Evolutionary conservation across 192 early-diverging fungal species (phyloP).

Genomic region (Spizellomyces punctatus): DNA sequence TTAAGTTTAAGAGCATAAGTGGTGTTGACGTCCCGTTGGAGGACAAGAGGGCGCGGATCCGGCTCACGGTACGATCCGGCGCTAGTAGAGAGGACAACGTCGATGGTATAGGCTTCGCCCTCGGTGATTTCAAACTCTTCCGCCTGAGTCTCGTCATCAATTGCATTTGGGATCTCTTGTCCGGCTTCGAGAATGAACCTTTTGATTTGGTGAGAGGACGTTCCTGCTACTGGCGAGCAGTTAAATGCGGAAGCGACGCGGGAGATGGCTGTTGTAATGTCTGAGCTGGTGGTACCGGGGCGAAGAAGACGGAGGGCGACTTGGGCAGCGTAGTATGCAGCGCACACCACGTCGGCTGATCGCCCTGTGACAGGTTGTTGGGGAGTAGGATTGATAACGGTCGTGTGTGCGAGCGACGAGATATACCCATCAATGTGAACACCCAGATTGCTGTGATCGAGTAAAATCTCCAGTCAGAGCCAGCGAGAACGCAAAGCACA

Average conservation of each 20-base stretch:
- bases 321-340: slow-evolving; percentile 87
- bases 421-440: slow-evolving; percentile 89
- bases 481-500: background rate
- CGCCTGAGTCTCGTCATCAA: slow-evolving; percentile 51
- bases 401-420: slow-evolving; percentile 77
- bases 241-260: slow-evolving; percentile 74
- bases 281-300: slow-evolving; percentile 63
- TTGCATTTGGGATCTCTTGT: slow-evolving; percentile 48
- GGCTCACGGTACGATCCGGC: slow-evolving; percentile 38
- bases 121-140: slow-evolving; percentile 67
- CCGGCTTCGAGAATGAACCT: slow-evolving; percentile 33
- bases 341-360: slow-evolving; percentile 83
- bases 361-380: slow-evolving; percentile 71
- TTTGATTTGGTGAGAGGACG: slow-evolving; percentile 57
- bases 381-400: slow-evolving; percentile 63
- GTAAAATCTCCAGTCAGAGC: background rate
- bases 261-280: slow-evolving; percentile 75
- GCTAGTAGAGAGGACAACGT: slow-evolving; percentile 79
- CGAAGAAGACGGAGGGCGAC: slow-evolving; percentile 80
- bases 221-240: slow-evolving; percentile 78
- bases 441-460: slow-evolving; percentile 68
- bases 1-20: slow-evolving; percentile 86
- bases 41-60: slow-evolving; percentile 76
- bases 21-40: slow-evolving; percentile 78
- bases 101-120: slow-evolving; percentile 87